A percentile compares a stretch with the other conserved stretches of the same genome.
Evolutionary conservation across 371 early-diverging fungal genomes (phyloP).

Genomic region (Mortierella sp.): DNA sequence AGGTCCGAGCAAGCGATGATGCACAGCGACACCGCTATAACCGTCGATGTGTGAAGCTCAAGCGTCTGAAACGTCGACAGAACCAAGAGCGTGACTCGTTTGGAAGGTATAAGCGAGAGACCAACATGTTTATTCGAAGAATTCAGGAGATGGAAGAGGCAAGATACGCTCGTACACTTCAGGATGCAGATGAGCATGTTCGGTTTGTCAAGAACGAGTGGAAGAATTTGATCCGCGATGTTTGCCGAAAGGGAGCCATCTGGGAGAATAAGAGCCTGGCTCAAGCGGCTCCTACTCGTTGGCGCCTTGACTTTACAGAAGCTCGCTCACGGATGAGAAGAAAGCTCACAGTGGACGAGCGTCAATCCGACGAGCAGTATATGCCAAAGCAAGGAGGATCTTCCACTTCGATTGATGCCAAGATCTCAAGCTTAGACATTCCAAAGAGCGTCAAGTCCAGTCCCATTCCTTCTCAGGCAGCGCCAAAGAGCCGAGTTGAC

Average conservation of each 20-base stretch:
- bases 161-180: slow-evolving; percentile 67
- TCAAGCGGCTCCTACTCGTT: slow-evolving; percentile 52
- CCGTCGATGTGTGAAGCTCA: slow-evolving; percentile 65
- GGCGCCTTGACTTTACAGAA: slow-evolving; percentile 83
- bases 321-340: slow-evolving; percentile 56
- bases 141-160: slow-evolving; percentile 71
- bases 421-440: slow-evolving; percentile 41
- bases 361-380: slow-evolving; percentile 43
- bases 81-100: slow-evolving; percentile 61
- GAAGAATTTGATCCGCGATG: slow-evolving; percentile 63
- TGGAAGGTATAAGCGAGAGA: slow-evolving; percentile 66
- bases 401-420: slow-evolving; percentile 30
- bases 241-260: slow-evolving; percentile 69
- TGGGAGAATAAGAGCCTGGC: slow-evolving; percentile 62
- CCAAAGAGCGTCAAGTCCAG: slow-evolving; percentile 47
- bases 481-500: slow-evolving; percentile 29
- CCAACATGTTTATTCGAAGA: slow-evolving; percentile 65
- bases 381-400: slow-evolving; percentile 48
- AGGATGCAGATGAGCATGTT: slow-evolving; percentile 71
- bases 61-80: slow-evolving; percentile 63
- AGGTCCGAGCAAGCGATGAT: slow-evolving; percentile 68
- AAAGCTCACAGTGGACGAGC: slow-evolving; percentile 43
- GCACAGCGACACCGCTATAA: slow-evolving; percentile 57
- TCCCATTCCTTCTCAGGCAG: slow-evolving; percentile 18
- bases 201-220: slow-evolving; percentile 75